phyloP scores from a whole-genome alignment of 306 rosid species.

The Ormosia emarginata region DNA sequence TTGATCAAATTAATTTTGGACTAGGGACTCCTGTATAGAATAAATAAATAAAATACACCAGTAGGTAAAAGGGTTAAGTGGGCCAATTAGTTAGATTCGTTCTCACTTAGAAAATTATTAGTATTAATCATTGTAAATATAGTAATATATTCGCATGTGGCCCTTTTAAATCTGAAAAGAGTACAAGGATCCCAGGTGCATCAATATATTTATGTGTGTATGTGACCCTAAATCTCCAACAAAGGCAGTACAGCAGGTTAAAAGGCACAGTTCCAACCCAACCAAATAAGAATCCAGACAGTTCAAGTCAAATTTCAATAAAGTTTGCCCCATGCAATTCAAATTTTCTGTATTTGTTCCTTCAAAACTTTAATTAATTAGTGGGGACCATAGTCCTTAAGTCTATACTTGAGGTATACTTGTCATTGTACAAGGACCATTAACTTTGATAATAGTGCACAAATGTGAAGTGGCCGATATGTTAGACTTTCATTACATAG shows the following conservation, averaged over 20 bases:
- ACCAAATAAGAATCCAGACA: conserved; percentile 25
- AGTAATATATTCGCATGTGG: conserved; percentile 29
- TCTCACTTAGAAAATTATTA: conserved; percentile 19
- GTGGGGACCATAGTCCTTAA: conserved; percentile 42
- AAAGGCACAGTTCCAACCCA: conserved; percentile 28
- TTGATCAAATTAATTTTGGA: neutral
- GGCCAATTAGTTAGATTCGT: conserved; percentile 8
- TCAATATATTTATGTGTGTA: neutral
- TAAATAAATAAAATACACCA: neutral
- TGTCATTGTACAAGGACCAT: conserved; percentile 39
- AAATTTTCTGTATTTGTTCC: neutral
- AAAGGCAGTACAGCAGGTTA: conserved; percentile 27
- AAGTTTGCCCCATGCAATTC: neutral
- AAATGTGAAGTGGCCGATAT: conserved; percentile 33
- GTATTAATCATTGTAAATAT: neutral
- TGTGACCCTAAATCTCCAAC: conserved; percentile 23
- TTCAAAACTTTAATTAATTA: conserved; percentile 3
- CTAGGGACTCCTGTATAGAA: neutral
- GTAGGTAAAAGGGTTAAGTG: conserved; percentile 14
- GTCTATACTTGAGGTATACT: conserved; percentile 23
- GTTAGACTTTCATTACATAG: conserved; percentile 35
- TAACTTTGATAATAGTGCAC: conserved; percentile 30
- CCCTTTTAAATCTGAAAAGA: conserved; percentile 17
- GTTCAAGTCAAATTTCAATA: conserved; percentile 21
- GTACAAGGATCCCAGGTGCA: conserved; percentile 18